Evolutionary conservation across 192 early-diverging fungal genomes (phyloP), one percentile per base, ranked within the genome.

Genomic region (Coemansia sp.): DNA sequence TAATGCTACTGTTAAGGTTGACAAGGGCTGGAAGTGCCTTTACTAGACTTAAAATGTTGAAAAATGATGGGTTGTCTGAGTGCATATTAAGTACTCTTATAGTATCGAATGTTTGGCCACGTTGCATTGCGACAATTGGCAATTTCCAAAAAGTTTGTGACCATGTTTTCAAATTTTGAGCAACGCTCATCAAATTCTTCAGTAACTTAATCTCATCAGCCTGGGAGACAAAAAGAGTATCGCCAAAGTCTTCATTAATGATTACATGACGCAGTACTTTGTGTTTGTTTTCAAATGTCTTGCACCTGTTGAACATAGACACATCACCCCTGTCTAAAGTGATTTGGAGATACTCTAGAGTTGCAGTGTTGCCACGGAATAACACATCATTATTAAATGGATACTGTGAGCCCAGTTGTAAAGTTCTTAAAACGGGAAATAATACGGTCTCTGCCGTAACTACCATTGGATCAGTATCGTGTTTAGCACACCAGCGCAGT

Each of bases 331-430:
- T 27, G 3, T 55, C 24, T 0, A 55, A 11, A 27, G 2, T 2
- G 10, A 55, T 8, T 3, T 13, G 2, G 2, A 65, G 13, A 15
- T 34, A 34, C 34, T 65, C 64, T 6, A 65, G 64, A 4, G 48
- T 65, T 8, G 34, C 31, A 20, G 17, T 12, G 34, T 65, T 65
- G 13, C 36, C 64, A 11, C 64, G 64, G 32, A 65, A 65, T 13
- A 65, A 8, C 7, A 51, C 48, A 53, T 65, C 64, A 31, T 65
- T 32, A 11, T 32, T n/a, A 12, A 53, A 65, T 31, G 31, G 31
- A 34, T 65, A 53, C 17, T 12, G 5, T 9, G 19, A 8, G 3
- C 39, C 32, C 1, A 46, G 31, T 19, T 4, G 19, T 29, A 65
- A n/a, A 2, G 29, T 31, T 10, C 34, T 5, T 29, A 65, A 46